Percentiles rank a stretch among this genome's conserved stretches.
phyloP scores from a whole-genome alignment of 139 green algal species.

The Chlorella sp. region DNA sequence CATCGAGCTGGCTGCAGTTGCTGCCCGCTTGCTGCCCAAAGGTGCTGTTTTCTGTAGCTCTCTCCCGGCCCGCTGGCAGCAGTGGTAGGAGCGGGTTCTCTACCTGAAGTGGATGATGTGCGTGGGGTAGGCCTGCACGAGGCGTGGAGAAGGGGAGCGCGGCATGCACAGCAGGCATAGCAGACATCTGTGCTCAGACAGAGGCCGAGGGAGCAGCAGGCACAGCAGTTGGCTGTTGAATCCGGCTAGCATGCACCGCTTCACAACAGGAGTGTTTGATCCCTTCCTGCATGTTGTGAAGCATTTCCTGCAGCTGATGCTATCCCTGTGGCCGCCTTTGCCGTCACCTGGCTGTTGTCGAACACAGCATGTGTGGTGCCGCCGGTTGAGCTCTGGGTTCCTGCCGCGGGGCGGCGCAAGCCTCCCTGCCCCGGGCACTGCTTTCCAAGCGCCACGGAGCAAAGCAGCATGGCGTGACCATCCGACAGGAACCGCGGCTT shows the following conservation, averaged over 20 bases:
- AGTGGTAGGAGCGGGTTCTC: neutral
- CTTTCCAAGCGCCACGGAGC: neutral
- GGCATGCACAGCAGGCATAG: neutral
- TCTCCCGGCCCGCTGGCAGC: too few species aligned
- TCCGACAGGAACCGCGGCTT: neutral
- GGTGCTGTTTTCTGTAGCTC: too few species aligned
- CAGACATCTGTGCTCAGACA: neutral
- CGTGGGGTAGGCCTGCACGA: neutral
- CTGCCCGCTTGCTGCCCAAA: too few species aligned
- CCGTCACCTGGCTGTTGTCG: neutral
- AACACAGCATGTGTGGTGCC: neutral
- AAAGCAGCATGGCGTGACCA: neutral
- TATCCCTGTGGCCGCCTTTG: neutral
- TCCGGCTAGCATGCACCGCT: too few species aligned
- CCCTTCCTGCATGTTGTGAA: neutral
- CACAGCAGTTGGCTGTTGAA: neutral
- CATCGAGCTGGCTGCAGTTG: too few species aligned
- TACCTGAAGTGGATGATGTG: constrained; percentile 4
- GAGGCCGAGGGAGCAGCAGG: neutral
- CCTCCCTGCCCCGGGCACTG: neutral
- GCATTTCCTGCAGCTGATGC: neutral
- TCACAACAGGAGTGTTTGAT: neutral
- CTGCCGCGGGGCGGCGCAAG: neutral
- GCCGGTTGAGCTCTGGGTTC: neutral
- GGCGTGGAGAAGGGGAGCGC: neutral